Base-by-base conservation (phyloP, 2,329 filamentous ascomycete genomes). In the Botrytis cinerea region DNA sequence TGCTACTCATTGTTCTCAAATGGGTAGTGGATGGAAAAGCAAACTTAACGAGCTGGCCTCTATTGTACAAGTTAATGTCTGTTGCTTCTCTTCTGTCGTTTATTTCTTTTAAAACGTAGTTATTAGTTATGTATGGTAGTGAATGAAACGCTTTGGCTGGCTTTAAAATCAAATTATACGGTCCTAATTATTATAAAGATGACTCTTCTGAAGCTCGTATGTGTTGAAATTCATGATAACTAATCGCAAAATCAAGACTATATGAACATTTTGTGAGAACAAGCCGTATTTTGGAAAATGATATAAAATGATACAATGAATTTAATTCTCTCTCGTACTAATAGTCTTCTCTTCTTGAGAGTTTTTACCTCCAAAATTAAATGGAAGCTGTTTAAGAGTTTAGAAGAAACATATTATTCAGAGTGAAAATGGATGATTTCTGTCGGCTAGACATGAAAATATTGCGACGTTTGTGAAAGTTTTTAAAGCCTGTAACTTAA, bases 301-400 rank as follows among this genome's bases (percentile, higher is more conserved):
- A 4, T 54, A 18, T 28, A 8, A 54, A 54, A 28, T 9, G 0
- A 28, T 54, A n/a, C 18, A 28, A 1, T 54, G 14, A 54, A 9
- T 28, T 28, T 28, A 16, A 28, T 18, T 18, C n/a, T 18, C 3
- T 28, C 14, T 54, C 14, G 14, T 54, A 54, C 51, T 54, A 54
- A 54, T 1, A 4, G 51, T 57, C 51, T 57, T 32, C 9, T 57
- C 2, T 18, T 32, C 51, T 28, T 28, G 7, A 57, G 51, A 32
- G 9, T 2, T 9, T n/a, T 18, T 16, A 40, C 1, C 22, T n/a
- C 0, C 0, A 62, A 18, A 18, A 62, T n/a, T 0, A n/a, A 1
- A 43, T 18, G 5, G 3, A 63, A 9, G 14, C 10, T 4, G 4
- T 32, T 2, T 14, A 0, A 46, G 1, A 8, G 4, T 25, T 22